Percentiles rank a stretch among this genome's conserved stretches.
These are phyloP conservation scores for Phytophthora cryptogea DNA, from an alignment of 352 stramenopile species.

Conservation along the genomic window DNA sequence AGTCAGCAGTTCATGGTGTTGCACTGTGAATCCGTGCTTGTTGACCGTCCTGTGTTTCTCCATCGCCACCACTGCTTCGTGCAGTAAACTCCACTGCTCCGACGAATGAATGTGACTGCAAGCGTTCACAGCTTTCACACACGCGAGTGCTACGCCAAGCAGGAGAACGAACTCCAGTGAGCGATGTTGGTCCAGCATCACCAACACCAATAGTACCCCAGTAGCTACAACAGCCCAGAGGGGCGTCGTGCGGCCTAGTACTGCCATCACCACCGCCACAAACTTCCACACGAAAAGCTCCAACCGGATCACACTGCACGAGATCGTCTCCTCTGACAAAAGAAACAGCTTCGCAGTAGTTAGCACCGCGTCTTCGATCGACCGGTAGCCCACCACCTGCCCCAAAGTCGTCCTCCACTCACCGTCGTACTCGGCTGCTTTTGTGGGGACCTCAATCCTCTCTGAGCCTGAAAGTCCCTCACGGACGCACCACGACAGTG, in stretches of 20 bases:
- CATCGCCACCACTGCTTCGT: constrained; percentile 23
- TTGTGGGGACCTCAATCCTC: constrained; percentile 34
- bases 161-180: constrained; percentile 32
- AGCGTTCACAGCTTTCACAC: constrained; percentile 18
- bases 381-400: constrained; percentile 32
- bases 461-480: constrained; percentile 18
- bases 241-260: constrained; percentile 22
- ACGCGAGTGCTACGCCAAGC: constrained; percentile 15
- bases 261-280: constrained; percentile 11
- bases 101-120: constrained; percentile 26
- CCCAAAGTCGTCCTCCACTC: constrained; percentile 36
- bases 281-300: constrained; percentile 33
- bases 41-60: constrained; percentile 10
- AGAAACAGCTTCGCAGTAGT: constrained; percentile 15
- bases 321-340: constrained; percentile 22
- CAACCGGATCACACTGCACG: constrained; percentile 17
- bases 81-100: constrained; percentile 25
- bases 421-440: constrained; percentile 26
- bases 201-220: constrained; percentile 11
- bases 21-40: constrained; percentile 15
- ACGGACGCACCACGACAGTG: constrained; percentile 36
- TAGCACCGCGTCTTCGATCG: constrained; percentile 28
- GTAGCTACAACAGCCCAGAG: constrained; percentile 21
- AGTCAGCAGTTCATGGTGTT: constrained; percentile 14
- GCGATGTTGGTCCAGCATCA: constrained; percentile 20